Evolutionary conservation across 2,329 filamentous ascomycete species (phyloP).

Genomic region (Corynespora cassiicola): DNA sequence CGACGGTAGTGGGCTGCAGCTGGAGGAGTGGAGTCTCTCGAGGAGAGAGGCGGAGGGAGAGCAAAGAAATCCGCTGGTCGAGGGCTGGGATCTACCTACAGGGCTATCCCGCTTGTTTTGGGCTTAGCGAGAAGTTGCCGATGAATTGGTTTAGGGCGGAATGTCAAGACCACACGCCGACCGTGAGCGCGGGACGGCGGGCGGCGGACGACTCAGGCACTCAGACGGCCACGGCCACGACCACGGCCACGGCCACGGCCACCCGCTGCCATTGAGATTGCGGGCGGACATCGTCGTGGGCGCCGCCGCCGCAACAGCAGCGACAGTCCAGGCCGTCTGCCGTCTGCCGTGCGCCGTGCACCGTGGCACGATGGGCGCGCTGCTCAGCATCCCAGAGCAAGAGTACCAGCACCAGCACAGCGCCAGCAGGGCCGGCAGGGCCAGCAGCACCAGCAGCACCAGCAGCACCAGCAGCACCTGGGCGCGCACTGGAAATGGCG

Average conservation of each 20-base stretch:
- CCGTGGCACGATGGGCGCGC: too few species aligned
- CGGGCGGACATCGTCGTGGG: too few species aligned
- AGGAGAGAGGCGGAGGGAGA: slow-evolving; percentile 36
- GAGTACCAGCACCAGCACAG: too few species aligned
- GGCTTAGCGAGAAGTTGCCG: slow-evolving; percentile 40
- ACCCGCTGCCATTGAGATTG: too few species aligned
- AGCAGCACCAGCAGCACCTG: slow-evolving; percentile 27
- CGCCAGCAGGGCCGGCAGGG: too few species aligned
- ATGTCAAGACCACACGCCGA: slow-evolving; percentile 20
- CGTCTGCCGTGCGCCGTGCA: too few species aligned
- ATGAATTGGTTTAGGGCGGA: slow-evolving; percentile 40
- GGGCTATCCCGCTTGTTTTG: slow-evolving; percentile 34
- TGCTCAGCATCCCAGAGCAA: too few species aligned
- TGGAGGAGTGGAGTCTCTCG: slow-evolving; percentile 35
- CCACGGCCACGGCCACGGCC: not conserved
- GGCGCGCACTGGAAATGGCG: slow-evolving; percentile 24
- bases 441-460: too few species aligned
- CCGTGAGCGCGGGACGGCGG: too few species aligned
- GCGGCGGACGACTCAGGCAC: too few species aligned
- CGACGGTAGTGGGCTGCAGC: slow-evolving; percentile 28
- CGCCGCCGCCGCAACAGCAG: slow-evolving; percentile 1
- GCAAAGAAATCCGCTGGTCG: slow-evolving; percentile 41
- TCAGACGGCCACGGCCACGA: too few species aligned
- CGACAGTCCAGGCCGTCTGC: slow-evolving; percentile 20
- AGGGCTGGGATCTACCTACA: slow-evolving; percentile 39